phyloP scores from a whole-genome alignment of 108 stramenopile genomes.

The Seminavis robusta region DNA sequence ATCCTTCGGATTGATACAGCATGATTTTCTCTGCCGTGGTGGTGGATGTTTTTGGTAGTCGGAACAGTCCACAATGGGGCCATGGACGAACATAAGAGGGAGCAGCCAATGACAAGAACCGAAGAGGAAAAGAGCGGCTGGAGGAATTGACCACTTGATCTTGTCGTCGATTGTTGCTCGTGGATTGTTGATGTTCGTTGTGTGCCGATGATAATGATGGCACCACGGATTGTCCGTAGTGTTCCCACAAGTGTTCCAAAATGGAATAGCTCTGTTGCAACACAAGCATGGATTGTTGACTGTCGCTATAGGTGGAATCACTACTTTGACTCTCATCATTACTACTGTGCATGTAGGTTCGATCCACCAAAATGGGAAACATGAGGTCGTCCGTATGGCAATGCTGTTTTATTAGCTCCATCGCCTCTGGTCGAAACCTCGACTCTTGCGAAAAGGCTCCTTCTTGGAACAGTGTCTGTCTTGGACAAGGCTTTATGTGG shows the following conservation, averaged over 20 bases:
- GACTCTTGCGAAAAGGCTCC: slow-evolving; percentile 10
- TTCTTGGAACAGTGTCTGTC: slow-evolving; percentile 19
- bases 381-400: slow-evolving; percentile 4
- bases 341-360: not conserved
- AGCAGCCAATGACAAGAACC: slow-evolving; percentile 13
- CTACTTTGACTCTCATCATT: no score
- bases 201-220: not conserved
- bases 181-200: no score
- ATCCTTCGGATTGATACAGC: slow-evolving; percentile 27
- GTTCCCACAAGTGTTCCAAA: slow-evolving; percentile 18
- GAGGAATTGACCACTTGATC: slow-evolving; percentile 8
- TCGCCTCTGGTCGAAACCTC: slow-evolving; percentile 19
- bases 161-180: slow-evolving; percentile 1
- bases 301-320: not conserved
- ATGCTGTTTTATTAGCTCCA: not conserved
- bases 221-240: slow-evolving; percentile 13
- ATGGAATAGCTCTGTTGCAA: slow-evolving; percentile 22
- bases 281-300: not conserved
- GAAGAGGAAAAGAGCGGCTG: slow-evolving; percentile 14
- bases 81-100: slow-evolving; percentile 26
- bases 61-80: slow-evolving; percentile 16
- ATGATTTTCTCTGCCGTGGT: not conserved
- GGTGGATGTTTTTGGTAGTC: not conserved
- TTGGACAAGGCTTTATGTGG: slow-evolving; percentile 24
- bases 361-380: slow-evolving; percentile 25